Percentiles rank a stretch among this genome's conserved stretches.
phyloP scores from a whole-genome alignment of 2,329 filamentous ascomycete genomes.

The Ascochyta lentis region DNA sequence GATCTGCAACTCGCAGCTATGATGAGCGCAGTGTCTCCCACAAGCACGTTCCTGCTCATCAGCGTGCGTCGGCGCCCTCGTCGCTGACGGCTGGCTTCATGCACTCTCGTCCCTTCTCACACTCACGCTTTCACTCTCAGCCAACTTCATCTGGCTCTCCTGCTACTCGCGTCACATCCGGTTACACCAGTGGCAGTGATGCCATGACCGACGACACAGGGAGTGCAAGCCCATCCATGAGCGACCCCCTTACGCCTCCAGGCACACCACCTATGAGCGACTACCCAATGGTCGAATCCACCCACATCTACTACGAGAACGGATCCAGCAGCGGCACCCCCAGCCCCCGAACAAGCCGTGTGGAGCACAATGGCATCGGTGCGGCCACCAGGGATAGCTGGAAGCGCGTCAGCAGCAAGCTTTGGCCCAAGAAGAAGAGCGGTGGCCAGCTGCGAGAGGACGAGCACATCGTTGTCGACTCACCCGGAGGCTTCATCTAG shows the following conservation, averaged over 20 bases:
- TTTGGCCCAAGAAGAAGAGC: slow-evolving; percentile 51
- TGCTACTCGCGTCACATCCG: slow-evolving; percentile 37
- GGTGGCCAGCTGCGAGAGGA: slow-evolving; percentile 46
- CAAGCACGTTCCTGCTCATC: slow-evolving; percentile 41
- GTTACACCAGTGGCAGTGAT: slow-evolving; percentile 52
- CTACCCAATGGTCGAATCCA: slow-evolving; percentile 55
- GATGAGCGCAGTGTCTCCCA: slow-evolving; percentile 48
- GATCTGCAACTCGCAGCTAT: slow-evolving; percentile 50
- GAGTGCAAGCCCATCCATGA: slow-evolving; percentile 56
- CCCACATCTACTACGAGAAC: slow-evolving; percentile 45
- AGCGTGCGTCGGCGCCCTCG: slow-evolving; percentile 50
- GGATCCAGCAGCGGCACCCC: slow-evolving; percentile 44
- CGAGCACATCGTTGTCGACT: slow-evolving; percentile 44
- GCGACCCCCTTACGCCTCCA: slow-evolving; percentile 75
- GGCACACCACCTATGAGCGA: slow-evolving; percentile 73
- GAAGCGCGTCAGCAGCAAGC: slow-evolving; percentile 51
- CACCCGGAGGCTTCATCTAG: slow-evolving; percentile 18
- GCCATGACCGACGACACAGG: slow-evolving; percentile 69
- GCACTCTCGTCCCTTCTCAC: slow-evolving; percentile 44
- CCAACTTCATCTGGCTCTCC: slow-evolving; percentile 43
- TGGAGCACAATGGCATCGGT: slow-evolving; percentile 47
- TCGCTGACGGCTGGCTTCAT: slow-evolving; percentile 48
- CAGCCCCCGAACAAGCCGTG: slow-evolving; percentile 47
- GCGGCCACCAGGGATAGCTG: slow-evolving; percentile 48
- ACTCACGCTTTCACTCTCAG: slow-evolving; percentile 48